phyloP scores from a whole-genome alignment of 2,329 filamentous ascomycete species.

The Alternaria sp. region DNA sequence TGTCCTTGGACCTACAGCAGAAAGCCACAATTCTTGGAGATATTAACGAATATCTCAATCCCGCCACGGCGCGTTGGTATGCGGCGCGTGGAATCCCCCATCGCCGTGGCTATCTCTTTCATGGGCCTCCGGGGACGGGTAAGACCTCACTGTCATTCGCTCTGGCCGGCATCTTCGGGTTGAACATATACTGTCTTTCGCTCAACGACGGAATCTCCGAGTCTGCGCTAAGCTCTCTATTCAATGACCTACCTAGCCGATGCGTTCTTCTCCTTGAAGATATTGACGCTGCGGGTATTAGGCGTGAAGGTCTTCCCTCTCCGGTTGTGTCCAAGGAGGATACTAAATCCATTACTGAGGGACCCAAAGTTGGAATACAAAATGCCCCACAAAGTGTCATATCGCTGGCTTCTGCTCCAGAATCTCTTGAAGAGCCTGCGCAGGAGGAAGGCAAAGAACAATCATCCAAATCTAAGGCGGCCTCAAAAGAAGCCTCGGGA shows the following conservation, averaged over 20 bases:
- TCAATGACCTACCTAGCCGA: slow-evolving; percentile 50
- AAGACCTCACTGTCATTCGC: slow-evolving; percentile 62
- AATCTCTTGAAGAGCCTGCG: too few relatives aligned
- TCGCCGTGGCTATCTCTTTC: not conserved
- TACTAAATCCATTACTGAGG: too few relatives aligned
- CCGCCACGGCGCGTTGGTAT: not conserved
- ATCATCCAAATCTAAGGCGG: too few relatives aligned
- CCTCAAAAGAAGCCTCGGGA: too few relatives aligned
- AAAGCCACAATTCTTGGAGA: slow-evolving; percentile 72
- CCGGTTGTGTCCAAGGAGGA: not conserved
- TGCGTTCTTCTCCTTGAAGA: slow-evolving; percentile 57
- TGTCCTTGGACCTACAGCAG: slow-evolving; percentile 71
- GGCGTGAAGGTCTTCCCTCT: not conserved
- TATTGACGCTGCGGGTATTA: slow-evolving; percentile 55
- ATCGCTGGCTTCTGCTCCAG: too few relatives aligned
- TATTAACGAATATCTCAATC: slow-evolving; percentile 73
- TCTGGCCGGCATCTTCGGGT: slow-evolving; percentile 55
- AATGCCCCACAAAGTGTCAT: too few relatives aligned
- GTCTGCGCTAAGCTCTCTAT: slow-evolving; percentile 59
- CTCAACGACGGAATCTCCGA: slow-evolving; percentile 73
- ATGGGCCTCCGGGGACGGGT: not conserved
- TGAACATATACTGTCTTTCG: slow-evolving; percentile 54
- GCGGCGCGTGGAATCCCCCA: not conserved
- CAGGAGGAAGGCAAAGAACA: too few relatives aligned
- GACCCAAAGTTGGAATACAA: too few relatives aligned